Evolutionary conservation across 2,329 filamentous ascomycete species (phyloP).

Genomic region (Chrysoporthe puriensis): DNA sequence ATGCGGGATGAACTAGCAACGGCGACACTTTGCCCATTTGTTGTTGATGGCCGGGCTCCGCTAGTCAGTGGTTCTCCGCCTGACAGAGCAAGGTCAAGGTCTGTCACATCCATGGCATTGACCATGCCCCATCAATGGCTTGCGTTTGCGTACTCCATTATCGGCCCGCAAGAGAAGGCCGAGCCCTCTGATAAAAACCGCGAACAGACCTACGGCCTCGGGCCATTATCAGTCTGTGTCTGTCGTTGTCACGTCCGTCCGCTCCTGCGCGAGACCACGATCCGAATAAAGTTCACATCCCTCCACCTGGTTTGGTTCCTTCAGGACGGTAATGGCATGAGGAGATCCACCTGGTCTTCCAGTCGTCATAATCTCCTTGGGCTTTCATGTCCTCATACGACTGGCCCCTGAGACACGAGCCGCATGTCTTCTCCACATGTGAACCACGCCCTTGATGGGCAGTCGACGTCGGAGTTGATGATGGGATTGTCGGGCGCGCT

Average conservation of each 20-base stretch:
- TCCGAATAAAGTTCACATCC: background rate
- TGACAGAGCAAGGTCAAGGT: background rate
- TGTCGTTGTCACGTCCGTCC: background rate
- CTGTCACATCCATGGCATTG: background rate
- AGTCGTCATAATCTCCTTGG: background rate
- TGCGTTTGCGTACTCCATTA: background rate
- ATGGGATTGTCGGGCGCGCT: conserved; percentile 17
- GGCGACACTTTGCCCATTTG: background rate
- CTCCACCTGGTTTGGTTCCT: background rate
- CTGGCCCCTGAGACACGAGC: conserved; percentile 7
- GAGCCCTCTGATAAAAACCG: background rate
- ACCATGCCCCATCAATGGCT: background rate
- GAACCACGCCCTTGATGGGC: conserved; percentile 20
- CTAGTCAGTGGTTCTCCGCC: background rate
- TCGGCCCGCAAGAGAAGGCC: background rate
- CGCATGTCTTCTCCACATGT: conserved; percentile 12
- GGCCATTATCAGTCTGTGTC: background rate
- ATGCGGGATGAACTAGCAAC: background rate
- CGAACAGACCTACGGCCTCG: background rate
- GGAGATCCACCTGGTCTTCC: background rate
- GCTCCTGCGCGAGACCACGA: background rate
- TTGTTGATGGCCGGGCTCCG: background rate
- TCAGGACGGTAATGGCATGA: background rate
- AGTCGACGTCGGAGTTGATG: conserved; percentile 20
- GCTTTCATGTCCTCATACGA: background rate